Evolutionary conservation across 2,329 filamentous ascomycete species (phyloP), one percentile per base, ranked within the genome.

Genomic region (Rhexocercosporidium sp.): DNA sequence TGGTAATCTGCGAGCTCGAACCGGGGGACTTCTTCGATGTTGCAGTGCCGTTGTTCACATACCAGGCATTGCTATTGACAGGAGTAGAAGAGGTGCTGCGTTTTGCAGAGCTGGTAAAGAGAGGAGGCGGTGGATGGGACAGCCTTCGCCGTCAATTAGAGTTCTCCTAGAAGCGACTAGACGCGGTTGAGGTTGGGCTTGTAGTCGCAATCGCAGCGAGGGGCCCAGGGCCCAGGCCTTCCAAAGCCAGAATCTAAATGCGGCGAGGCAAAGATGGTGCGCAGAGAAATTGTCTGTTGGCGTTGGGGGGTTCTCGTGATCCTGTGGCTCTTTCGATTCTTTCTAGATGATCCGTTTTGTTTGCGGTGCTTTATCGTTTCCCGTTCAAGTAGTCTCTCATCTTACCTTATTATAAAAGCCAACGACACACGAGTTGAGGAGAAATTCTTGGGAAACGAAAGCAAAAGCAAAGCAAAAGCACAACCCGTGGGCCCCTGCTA

Each of bases 101-200:
- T 54, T 54, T 59, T 44, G 56, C 41, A 41, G 34, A 41, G 27
- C 14, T 6, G 16, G 56, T 16, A 59, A 6, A 29, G 34, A 4
- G 22, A 44, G 20, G 16, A 44, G 16, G 56, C 20, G 34, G 34
- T n/a, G 12, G 54, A 16, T 9, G 11, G 20, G 37, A 41, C 29
- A 41, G 34, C 34, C n/a, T 39, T 47, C n/a, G 44, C 8, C 22
- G 44, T 31, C 34, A 14, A 27, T 41, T 59, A 44, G 56, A 59
- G 56, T 59, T 59, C 44, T 11, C 25, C 25, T 20, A 39, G 54
- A 59, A 59, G 54, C 54, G 54, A 54, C 20, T 25, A 57, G 54
- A 25, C 12, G n/a, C 54, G 20, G 54, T 57, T 57, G 54, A 44
- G 56, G 56, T 41, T 56, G 49, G 22, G 29, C 49, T 51, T 39